Conservation (phyloP, 257 asterid species). For the Solanum verrucosum region DNA sequence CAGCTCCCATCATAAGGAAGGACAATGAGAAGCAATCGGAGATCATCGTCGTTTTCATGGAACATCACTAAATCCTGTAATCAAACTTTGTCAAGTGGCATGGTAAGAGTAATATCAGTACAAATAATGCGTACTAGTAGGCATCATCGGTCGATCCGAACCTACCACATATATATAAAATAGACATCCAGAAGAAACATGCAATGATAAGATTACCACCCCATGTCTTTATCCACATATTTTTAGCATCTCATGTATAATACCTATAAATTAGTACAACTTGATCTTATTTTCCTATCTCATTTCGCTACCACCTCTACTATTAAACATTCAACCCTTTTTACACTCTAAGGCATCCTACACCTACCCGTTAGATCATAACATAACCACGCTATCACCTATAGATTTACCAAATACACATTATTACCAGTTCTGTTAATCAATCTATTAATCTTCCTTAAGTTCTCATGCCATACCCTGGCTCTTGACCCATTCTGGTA, state of each 20-base stretch:
- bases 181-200: not conserved
- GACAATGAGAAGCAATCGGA: not conserved
- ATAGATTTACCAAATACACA: not conserved
- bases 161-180: too few species aligned
- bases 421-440: too few species aligned
- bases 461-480: not conserved
- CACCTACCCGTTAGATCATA: not conserved
- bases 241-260: not conserved
- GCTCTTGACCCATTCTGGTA: too few species aligned
- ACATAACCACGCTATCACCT: not conserved
- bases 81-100: not conserved
- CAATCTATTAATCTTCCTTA: not conserved
- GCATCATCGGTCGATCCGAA: not conserved
- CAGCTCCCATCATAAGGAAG: not conserved
- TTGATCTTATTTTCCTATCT: not conserved
- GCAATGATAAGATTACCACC: not conserved
- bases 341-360: not conserved
- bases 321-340: not conserved
- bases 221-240: not conserved
- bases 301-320: not conserved
- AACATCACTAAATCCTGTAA: not conserved
- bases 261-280: not conserved
- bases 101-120: too few species aligned
- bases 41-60: not conserved
- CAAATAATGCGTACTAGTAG: too few species aligned